Base-by-base conservation (phyloP, 257 asterid species). In the Euphrasia confusa region DNA sequence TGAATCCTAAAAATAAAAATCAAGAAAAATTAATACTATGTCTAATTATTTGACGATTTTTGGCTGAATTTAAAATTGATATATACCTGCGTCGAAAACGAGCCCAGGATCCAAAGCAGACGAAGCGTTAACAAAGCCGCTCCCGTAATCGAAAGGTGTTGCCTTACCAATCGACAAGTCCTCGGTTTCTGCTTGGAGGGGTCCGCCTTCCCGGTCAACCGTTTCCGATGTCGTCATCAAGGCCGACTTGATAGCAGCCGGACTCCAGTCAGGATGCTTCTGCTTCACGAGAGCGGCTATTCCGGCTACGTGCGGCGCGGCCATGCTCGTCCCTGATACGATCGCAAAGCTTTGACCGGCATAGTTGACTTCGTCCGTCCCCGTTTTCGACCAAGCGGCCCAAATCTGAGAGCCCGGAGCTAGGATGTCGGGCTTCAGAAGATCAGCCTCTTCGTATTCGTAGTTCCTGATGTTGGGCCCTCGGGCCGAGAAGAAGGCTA, bases 311-410 rank as follows among this genome's bases (percentile, higher is more conserved):
- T 88, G 96, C 10, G 96, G 95, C 7, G 96, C 87, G 39, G 96
- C 96, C 95, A 88, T 88, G 86, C 96, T 88, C 21, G 96, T 88
- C 54, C 96, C 96, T 5, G 96, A 88, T 71, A 88, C 75, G 88
- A 88, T 77, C 2, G 96, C 96, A 69, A 88, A 88, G 30, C 87
- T 89, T 68, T 73, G 80, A 86, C 99, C 96, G 28, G 77, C 45
- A 65, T 81, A 89, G 75, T 93, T 84, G n/a, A 96, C 80, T 76
- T 93, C 94, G 30, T 93, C 99, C 26, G 99, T 89, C 67, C 99
- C 99, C 50, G 89, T 89, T 21, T 83, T 94, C 61, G 97, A 75
- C 99, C 99, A 93, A 63, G 99, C 99, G 67, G 99, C 93, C 99
- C 99, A 93, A 55, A 93, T 93, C 8, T 89, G 84, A 75, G 95